A percentile compares a stretch with the other conserved stretches of the same genome.
Evolutionary conservation across 1,139 yeast species (phyloP).

Genomic region (Zygosaccharomyces sapae): DNA sequence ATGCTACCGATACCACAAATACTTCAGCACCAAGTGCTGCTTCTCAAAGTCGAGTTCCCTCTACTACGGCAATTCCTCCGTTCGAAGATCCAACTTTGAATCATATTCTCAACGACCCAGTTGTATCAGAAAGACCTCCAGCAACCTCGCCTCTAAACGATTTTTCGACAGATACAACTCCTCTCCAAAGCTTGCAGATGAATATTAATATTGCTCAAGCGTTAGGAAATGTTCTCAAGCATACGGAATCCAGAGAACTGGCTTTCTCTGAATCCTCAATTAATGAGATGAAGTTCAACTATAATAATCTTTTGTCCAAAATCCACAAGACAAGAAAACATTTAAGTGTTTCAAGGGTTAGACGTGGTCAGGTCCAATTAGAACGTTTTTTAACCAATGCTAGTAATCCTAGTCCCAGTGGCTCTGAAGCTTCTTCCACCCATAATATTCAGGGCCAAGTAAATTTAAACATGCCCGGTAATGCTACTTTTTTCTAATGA

Average conservation of each 20-base stretch:
- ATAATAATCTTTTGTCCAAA: constrained; percentile 20
- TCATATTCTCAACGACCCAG: constrained; percentile 14
- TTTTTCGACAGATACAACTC: constrained; percentile 7
- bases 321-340: constrained; percentile 18
- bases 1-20: constrained; percentile 1
- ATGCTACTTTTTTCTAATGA: constrained; percentile 15
- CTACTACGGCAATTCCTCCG: constrained; percentile 10
- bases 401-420: constrained; percentile 10
- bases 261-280: constrained; percentile 29
- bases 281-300: constrained; percentile 26
- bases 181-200: constrained; percentile 23
- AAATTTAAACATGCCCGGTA: constrained; percentile 13
- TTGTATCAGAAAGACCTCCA: constrained; percentile 10
- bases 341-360: constrained; percentile 10
- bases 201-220: constrained; percentile 34
- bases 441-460: constrained; percentile 13
- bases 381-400: constrained; percentile 13
- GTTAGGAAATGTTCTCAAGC: constrained; percentile 30
- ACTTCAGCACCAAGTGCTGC: constrained; percentile 1
- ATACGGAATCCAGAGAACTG: constrained; percentile 30
- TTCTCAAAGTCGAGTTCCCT: constrained; percentile 4
- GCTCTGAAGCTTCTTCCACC: constrained; percentile 11
- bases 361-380: constrained; percentile 17
- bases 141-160: constrained; percentile 9
- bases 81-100: constrained; percentile 21